Evolutionary conservation across 2,329 filamentous ascomycete genomes (phyloP).

Genomic region (Stemphylium vesicarium): DNA sequence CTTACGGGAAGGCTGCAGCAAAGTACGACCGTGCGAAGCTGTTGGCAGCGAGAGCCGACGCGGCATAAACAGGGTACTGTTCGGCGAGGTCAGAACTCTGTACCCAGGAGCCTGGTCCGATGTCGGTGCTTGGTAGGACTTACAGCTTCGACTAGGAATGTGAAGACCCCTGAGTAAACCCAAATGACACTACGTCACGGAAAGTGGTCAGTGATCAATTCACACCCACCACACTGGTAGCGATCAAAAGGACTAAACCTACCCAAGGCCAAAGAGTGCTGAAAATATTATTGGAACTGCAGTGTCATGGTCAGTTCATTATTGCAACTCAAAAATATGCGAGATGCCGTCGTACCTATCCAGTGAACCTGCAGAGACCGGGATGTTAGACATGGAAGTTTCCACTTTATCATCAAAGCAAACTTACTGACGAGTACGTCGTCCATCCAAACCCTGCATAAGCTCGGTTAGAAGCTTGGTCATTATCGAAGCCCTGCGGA

Average conservation of each 20-base stretch:
- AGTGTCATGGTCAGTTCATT: conserved; percentile 42
- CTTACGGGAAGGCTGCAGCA: conserved; percentile 55
- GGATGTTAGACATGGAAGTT: conserved; percentile 39
- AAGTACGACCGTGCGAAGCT: conserved; percentile 57
- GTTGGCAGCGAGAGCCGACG: conserved; percentile 58
- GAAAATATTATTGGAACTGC: conserved; percentile 59
- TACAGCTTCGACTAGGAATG: conserved; percentile 75
- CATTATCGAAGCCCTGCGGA: conserved; percentile 30
- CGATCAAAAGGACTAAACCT: conserved; percentile 23
- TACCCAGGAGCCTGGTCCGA: conserved; percentile 27
- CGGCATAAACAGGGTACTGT: conserved; percentile 58
- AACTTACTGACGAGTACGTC: conserved; percentile 74
- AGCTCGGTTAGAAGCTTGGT: conserved; percentile 36
- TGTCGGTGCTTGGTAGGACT: conserved; percentile 35
- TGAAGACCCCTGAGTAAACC: conserved; percentile 84
- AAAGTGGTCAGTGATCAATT: conserved; percentile 39
- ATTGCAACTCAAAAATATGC: conserved; percentile 34
- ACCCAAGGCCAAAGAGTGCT: conserved; percentile 55
- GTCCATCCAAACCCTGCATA: conserved; percentile 78
- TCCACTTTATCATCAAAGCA: conserved; percentile 61
- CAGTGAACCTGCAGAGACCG: conserved; percentile 54
- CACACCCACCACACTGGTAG: conserved; percentile 29
- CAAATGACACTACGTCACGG: conserved; percentile 67
- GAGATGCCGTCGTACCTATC: conserved; percentile 52
- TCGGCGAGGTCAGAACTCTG: conserved; percentile 32